phyloP scores from a whole-genome alignment of 495 filamentous ascomycete genomes.

The Aspergillus mulundensis region DNA sequence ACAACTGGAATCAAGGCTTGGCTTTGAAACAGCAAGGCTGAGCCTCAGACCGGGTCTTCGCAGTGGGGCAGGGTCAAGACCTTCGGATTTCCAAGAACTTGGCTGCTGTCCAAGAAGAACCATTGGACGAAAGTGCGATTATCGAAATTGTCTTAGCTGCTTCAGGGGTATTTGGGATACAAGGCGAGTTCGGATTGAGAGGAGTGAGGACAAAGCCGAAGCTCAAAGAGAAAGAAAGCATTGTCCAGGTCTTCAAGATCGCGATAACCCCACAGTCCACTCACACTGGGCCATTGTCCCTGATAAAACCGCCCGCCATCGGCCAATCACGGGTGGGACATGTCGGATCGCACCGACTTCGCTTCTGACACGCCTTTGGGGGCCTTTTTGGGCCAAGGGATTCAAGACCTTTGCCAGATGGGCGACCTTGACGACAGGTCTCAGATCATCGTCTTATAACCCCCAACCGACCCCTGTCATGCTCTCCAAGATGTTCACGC shows the following conservation, averaged over 20 bases:
- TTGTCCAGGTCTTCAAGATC: neutral
- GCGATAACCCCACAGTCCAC: neutral
- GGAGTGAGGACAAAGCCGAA: too few species aligned
- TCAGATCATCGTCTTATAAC: neutral
- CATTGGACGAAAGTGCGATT: neutral
- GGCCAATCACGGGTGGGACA: neutral
- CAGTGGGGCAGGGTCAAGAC: neutral
- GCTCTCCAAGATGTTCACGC: neutral
- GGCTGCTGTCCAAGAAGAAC: neutral
- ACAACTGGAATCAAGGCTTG: neutral
- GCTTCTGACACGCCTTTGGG: neutral
- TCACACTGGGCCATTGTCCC: neutral
- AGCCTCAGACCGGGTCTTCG: neutral
- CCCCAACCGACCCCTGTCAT: neutral
- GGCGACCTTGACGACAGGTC: neutral
- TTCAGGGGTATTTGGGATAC: too few species aligned
- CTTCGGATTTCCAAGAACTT: neutral
- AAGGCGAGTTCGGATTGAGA: too few species aligned
- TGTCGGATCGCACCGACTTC: neutral
- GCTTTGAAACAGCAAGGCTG: neutral
- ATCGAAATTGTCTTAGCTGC: too few species aligned
- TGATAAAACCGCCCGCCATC: neutral
- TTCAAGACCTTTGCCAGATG: neutral
- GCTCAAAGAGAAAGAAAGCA: neutral
- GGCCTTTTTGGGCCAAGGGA: neutral